Conservation (phyloP, 306 rosid genomes). For the Delonix regia region DNA sequence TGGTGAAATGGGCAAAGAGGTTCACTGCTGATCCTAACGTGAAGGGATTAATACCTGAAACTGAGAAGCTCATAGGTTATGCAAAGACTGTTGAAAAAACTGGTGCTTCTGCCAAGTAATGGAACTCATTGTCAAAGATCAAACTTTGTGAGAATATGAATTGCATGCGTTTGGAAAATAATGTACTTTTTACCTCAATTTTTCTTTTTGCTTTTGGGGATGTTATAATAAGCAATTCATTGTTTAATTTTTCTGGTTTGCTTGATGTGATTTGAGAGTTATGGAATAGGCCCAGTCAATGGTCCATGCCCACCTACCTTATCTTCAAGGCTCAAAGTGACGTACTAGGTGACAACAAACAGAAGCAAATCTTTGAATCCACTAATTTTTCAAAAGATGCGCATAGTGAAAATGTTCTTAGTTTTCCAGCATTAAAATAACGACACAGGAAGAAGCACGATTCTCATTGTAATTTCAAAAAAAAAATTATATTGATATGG, state of each 20-base stretch:
- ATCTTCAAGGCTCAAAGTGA: too few relatives aligned
- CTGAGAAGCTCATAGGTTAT: constrained; percentile 51
- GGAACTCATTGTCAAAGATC: not conserved
- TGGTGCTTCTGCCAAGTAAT: constrained; percentile 36
- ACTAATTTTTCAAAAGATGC: too few relatives aligned
- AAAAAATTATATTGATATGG: too few relatives aligned
- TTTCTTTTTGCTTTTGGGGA: not conserved
- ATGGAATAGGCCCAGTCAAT: too few relatives aligned
- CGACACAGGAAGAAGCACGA: too few relatives aligned
- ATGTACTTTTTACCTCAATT: not conserved
- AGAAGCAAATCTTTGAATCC: too few relatives aligned
- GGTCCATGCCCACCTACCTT: too few relatives aligned
- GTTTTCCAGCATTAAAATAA: too few relatives aligned
- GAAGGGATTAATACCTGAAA: constrained; percentile 54
- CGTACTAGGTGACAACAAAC: too few relatives aligned
- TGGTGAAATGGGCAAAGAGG: constrained; percentile 61
- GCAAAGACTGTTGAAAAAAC: constrained; percentile 43
- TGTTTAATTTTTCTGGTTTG: not conserved
- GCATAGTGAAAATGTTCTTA: too few relatives aligned
- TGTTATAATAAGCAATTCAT: not conserved
- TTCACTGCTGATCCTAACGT: constrained; percentile 55
- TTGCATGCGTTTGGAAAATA: not conserved
- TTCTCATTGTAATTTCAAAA: too few relatives aligned
- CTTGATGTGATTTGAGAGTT: not conserved
- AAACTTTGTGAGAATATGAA: not conserved